A percentile compares a stretch with the other conserved stretches of the same genome.
Conservation (phyloP, 371 early-diverging fungal genomes). For the Mortierella sp. region DNA sequence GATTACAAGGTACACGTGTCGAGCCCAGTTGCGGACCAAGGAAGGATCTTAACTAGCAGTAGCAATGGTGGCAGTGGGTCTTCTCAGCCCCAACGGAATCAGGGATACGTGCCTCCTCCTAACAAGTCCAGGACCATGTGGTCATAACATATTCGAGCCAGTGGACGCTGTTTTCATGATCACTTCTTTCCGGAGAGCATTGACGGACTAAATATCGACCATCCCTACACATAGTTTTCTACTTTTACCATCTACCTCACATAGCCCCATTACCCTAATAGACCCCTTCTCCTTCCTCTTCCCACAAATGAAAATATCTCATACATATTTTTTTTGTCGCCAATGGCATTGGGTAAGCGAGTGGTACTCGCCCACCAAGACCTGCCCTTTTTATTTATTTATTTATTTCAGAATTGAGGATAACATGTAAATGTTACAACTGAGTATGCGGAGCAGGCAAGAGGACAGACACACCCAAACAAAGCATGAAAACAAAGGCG, state of each 20-base stretch:
- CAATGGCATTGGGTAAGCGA: too few relatives aligned
- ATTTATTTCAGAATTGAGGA: too few relatives aligned
- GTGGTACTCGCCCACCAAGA: too few relatives aligned
- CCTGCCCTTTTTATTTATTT: too few relatives aligned
- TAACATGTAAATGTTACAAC: too few relatives aligned
- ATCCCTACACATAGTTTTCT: not conserved
- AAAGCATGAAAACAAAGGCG: too few relatives aligned
- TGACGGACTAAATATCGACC: not conserved
- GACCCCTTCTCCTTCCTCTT: not conserved
- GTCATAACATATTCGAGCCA: not conserved
- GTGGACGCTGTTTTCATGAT: not conserved
- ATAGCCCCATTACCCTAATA: slow-evolving; percentile 6
- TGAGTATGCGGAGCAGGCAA: too few relatives aligned
- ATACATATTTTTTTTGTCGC: too few relatives aligned
- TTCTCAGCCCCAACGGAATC: not conserved
- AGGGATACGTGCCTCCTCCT: slow-evolving; percentile 13
- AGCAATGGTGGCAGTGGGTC: not conserved
- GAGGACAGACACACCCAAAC: too few relatives aligned
- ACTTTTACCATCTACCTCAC: not conserved
- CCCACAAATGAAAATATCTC: too few relatives aligned
- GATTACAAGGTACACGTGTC: slow-evolving; percentile 35
- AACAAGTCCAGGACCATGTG: slow-evolving; percentile 14
- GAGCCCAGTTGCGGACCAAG: not conserved
- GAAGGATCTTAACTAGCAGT: not conserved
- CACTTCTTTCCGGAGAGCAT: too few relatives aligned